phyloP scores from a whole-genome alignment of 768 basidiomycete species.

The Auricularia auricula-judae region DNA sequence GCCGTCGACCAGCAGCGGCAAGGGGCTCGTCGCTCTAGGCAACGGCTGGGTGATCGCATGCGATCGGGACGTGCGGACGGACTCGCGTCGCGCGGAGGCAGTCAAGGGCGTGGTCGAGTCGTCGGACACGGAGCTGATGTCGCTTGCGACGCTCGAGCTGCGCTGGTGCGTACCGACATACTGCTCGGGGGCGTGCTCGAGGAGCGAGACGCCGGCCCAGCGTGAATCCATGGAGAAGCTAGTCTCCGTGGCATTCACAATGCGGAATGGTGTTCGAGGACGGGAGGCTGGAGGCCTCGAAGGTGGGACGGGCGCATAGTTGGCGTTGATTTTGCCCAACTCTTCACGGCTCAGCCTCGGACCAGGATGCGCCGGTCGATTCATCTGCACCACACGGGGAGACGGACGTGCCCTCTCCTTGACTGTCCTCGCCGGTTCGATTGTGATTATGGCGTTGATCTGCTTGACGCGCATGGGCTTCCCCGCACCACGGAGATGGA shows the following conservation, averaged over 20 bases:
- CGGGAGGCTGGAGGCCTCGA: not conserved
- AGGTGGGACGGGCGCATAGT: not conserved
- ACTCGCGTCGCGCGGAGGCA: not conserved
- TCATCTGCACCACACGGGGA: not conserved
- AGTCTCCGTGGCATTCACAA: not conserved
- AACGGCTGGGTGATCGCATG: no score
- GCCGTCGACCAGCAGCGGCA: not conserved
- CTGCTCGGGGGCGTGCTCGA: not conserved
- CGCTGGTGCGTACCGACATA: not conserved
- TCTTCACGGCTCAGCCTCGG: not conserved
- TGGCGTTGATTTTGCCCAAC: not conserved
- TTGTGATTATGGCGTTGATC: not conserved
- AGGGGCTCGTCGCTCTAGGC: not conserved
- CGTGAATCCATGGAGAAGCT: not conserved
- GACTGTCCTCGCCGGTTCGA: not conserved
- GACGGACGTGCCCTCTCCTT: not conserved
- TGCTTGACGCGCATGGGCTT: not conserved
- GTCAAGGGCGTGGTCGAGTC: not conserved
- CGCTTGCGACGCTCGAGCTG: not conserved
- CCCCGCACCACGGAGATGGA: not conserved
- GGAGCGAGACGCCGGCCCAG: not conserved
- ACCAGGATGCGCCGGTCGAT: not conserved
- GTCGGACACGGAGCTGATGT: not conserved
- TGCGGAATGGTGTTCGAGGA: not conserved
- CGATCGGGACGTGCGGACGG: not conserved